Percentiles rank a stretch among this genome's conserved stretches.
Evolutionary conservation across 2,329 filamentous ascomycete species (phyloP).

Genomic region (Polytolypa hystricis): DNA sequence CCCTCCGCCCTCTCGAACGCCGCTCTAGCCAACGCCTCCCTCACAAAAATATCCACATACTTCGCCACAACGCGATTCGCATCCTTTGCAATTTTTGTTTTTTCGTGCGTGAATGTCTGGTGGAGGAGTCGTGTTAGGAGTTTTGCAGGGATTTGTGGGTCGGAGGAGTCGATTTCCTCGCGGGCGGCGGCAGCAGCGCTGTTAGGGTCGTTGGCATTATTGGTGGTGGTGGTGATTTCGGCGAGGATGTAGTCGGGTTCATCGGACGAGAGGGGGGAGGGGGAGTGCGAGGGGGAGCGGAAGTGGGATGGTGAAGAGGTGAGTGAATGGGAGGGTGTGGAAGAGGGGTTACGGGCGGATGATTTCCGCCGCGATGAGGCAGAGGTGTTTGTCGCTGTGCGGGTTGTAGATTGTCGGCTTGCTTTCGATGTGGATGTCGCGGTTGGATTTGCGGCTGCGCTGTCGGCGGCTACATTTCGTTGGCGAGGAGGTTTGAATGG

Average conservation of each 20-base stretch:
- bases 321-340: neutral
- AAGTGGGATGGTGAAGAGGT: slow-evolving; percentile 8
- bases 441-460: slow-evolving; percentile 14
- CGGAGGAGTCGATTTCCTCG: slow-evolving; percentile 23
- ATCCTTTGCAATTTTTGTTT: slow-evolving; percentile 63
- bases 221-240: slow-evolving; percentile 24
- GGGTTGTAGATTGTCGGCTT: slow-evolving; percentile 12
- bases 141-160: slow-evolving; percentile 54
- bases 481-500: slow-evolving; percentile 36
- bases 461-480: slow-evolving; percentile 18
- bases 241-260: slow-evolving; percentile 40
- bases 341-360: slow-evolving; percentile 5
- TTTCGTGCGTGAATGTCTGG: slow-evolving; percentile 61
- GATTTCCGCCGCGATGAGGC: slow-evolving; percentile 10
- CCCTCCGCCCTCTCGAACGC: slow-evolving; percentile 53
- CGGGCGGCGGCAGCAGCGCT: neutral
- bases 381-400: slow-evolving; percentile 11
- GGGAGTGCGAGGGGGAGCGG: slow-evolving; percentile 1
- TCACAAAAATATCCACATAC: slow-evolving; percentile 85
- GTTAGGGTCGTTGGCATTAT: slow-evolving; percentile 13
- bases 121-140: slow-evolving; percentile 70
- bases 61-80: slow-evolving; percentile 66
- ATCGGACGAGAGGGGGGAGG: slow-evolving; percentile 18
- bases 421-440: slow-evolving; percentile 13
- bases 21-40: slow-evolving; percentile 74